Percentiles rank a stretch among this genome's conserved stretches.
Conservation (phyloP, 306 rosid species). For the Lathyrus aphaca region DNA sequence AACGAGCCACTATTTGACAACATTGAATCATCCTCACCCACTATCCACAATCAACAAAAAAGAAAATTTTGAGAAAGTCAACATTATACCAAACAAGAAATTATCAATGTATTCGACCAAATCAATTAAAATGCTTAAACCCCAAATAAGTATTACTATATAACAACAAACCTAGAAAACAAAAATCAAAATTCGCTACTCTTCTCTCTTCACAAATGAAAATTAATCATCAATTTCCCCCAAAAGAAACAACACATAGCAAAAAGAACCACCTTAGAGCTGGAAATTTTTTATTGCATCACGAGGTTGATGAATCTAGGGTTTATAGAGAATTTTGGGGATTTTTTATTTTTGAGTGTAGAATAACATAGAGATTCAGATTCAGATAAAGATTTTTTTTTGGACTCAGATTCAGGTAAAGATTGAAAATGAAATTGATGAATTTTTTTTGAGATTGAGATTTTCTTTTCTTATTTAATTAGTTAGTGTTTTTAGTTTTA, state of each 20-base stretch:
- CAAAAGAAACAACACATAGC: neutral
- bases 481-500: neutral
- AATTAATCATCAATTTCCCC: conserved; percentile 26
- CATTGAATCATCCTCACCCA: no score
- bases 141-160: no score
- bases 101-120: no score
- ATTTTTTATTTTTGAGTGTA: conserved; percentile 37
- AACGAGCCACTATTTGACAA: no score
- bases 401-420: neutral
- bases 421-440: conserved; percentile 14
- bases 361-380: neutral
- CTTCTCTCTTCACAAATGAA: conserved; percentile 2
- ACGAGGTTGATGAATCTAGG: conserved; percentile 41
- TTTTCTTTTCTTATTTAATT: neutral
- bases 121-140: no score
- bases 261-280: conserved; percentile 36
- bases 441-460: neutral
- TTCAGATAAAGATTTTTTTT: no score
- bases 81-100: no score
- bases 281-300: neutral
- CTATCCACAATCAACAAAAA: no score
- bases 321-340: conserved; percentile 39
- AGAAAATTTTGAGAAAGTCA: no score
- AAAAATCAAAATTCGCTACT: conserved; percentile 35
- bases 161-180: no score